These are phyloP conservation scores for Trifolium repens DNA, from an alignment of 306 rosid genomes.

Conservation along the genomic window DNA sequence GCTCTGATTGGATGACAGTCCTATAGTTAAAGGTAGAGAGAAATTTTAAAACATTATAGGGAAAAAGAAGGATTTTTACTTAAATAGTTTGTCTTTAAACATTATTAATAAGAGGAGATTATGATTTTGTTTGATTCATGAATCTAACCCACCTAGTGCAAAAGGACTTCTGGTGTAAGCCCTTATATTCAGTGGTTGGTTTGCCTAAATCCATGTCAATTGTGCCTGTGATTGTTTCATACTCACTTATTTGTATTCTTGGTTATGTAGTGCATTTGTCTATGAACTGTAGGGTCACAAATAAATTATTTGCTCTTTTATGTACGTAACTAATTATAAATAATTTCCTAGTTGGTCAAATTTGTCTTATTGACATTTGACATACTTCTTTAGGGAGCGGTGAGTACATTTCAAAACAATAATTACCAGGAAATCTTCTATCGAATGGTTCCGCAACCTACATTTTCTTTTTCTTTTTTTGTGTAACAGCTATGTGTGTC, in stretches of 20 bases:
- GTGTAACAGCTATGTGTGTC: neutral
- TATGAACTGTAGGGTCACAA: conserved; percentile 8
- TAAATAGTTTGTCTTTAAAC: neutral
- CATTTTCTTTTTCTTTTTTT: neutral
- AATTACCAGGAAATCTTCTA: conserved; percentile 7
- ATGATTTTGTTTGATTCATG: neutral
- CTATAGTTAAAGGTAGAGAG: neutral
- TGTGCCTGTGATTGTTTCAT: neutral
- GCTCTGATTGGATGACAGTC: neutral
- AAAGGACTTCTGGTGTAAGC: neutral
- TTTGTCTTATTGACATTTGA: conserved; percentile 20
- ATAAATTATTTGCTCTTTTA: conserved; percentile 14
- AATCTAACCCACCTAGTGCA: conserved; percentile 7
- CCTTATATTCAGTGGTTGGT: neutral
- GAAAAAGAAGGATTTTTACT: neutral
- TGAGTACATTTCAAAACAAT: conserved; percentile 23
- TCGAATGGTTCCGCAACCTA: conserved; percentile 5
- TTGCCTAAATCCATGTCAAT: conserved; percentile 5
- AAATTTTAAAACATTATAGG: neutral
- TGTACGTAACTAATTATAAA: conserved; percentile 1
- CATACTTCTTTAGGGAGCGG: neutral
- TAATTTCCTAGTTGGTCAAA: conserved; percentile 1
- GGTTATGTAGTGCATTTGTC: conserved; percentile 3
- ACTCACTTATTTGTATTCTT: neutral
- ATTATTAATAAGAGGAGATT: conserved; percentile 13